phyloP scores from a whole-genome alignment of 1,284 basidiomycete genomes.

The Apiotrichum sp. region DNA sequence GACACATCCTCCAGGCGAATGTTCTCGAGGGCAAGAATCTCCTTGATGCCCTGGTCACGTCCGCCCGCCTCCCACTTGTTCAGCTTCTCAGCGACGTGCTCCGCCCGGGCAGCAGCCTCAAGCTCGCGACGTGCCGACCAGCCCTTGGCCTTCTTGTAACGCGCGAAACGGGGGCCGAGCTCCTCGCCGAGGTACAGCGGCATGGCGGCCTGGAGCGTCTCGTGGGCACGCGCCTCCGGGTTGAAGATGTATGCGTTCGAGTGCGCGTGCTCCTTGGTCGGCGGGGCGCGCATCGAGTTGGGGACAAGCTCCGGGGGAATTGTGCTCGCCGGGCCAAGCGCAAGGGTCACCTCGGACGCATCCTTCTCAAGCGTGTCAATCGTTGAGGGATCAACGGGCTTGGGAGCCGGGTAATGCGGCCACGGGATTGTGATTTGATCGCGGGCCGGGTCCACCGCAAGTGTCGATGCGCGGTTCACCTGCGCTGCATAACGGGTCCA shows the following conservation, averaged over 20 bases:
- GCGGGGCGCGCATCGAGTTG: constrained; percentile 21
- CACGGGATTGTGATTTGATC: constrained; percentile 30
- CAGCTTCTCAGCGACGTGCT: constrained; percentile 21
- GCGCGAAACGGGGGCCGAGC: constrained; percentile 40
- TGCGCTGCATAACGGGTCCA: constrained; percentile 37
- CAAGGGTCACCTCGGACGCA: constrained; percentile 10
- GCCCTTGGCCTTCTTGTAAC: constrained; percentile 32
- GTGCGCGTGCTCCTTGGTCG: constrained; percentile 18
- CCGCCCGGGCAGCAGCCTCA: constrained; percentile 22
- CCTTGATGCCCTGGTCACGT: constrained; percentile 32
- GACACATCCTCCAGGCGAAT: constrained; percentile 35
- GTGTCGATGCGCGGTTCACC: constrained; percentile 12
- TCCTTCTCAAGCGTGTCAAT: constrained; percentile 20
- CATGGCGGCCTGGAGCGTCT: constrained; percentile 37
- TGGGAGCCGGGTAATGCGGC: constrained; percentile 15
- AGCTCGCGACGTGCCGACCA: constrained; percentile 28
- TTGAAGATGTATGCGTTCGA: constrained; percentile 26
- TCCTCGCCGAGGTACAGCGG: constrained; percentile 45
- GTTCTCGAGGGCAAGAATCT: constrained; percentile 20
- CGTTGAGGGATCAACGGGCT: constrained; percentile 6
- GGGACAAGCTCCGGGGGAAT: constrained; percentile 15
- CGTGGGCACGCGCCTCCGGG: constrained; percentile 7
- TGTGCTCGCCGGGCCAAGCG: constrained; percentile 5
- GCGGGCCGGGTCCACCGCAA: constrained; percentile 11
- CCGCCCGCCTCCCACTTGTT: constrained; percentile 35